Percentiles rank a stretch among this genome's conserved stretches.
Evolutionary conservation across 2,329 filamentous ascomycete species (phyloP).

Genomic region (Alternaria viburni): DNA sequence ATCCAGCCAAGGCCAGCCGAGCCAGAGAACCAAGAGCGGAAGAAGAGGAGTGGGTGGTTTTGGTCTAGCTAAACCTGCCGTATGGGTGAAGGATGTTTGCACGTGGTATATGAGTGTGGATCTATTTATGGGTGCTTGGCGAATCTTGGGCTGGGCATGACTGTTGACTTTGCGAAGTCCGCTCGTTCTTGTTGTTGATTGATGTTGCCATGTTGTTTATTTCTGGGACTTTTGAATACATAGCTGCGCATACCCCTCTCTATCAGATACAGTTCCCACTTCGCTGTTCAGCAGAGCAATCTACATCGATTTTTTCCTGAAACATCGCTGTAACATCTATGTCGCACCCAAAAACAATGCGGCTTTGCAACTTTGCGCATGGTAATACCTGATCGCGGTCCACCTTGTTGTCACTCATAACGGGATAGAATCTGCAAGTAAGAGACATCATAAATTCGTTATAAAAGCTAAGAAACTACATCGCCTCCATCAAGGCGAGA

Average conservation of each 20-base stretch:
- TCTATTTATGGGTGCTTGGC: neutral
- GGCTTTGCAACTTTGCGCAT: too few species aligned
- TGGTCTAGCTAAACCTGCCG: conserved; percentile 29
- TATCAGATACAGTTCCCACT: too few species aligned
- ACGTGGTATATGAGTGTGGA: too few species aligned
- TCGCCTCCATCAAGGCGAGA: neutral
- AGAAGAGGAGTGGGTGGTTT: conserved; percentile 40
- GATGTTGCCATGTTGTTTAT: neutral
- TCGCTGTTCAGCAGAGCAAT: too few species aligned
- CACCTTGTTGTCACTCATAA: too few species aligned
- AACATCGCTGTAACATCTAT: too few species aligned
- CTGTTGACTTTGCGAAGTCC: neutral
- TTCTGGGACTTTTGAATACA: neutral
- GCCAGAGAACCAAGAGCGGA: conserved; percentile 7
- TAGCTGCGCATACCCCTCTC: conserved; percentile 11
- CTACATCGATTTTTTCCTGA: too few species aligned
- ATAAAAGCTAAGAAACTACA: neutral
- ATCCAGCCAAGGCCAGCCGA: conserved; percentile 8
- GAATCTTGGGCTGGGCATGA: neutral
- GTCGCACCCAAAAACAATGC: too few species aligned
- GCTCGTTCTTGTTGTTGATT: neutral
- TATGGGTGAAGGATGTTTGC: neutral
- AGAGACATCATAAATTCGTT: neutral
- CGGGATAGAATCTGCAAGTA: too few species aligned
- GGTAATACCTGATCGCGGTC: too few species aligned